Evolutionary conservation across 345 rosid species (phyloP).

Genomic region (Citrus cavaleriei): DNA sequence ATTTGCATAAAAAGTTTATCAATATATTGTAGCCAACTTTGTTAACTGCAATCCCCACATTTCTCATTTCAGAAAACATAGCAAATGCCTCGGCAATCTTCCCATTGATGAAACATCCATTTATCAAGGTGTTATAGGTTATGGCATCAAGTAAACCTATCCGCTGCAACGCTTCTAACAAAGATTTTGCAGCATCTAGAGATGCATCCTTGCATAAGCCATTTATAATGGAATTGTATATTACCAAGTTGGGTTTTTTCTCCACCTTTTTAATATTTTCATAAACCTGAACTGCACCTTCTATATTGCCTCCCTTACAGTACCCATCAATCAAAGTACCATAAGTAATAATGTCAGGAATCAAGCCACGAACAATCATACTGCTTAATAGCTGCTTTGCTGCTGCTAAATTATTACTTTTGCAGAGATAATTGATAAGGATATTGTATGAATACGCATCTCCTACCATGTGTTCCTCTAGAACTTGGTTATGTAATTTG

Average conservation of each 20-base stretch:
- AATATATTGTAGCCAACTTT: conserved; percentile 48
- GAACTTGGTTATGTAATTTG: conserved; percentile 39
- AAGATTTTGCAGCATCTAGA: conserved; percentile 22
- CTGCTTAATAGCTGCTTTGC: conserved; percentile 44
- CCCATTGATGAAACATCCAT: conserved; percentile 37
- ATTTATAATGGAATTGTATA: conserved; percentile 52
- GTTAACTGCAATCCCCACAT: conserved; percentile 25
- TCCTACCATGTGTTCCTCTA: conserved; percentile 34
- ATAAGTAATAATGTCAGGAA: conserved; percentile 49
- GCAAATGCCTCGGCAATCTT: conserved; percentile 35
- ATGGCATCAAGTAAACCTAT: conserved; percentile 30
- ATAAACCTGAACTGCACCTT: conserved; percentile 42
- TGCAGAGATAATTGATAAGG: conserved; percentile 48
- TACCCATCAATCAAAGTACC: conserved; percentile 62
- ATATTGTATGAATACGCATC: conserved; percentile 56
- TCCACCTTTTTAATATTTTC: conserved; percentile 39
- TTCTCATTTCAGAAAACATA: conserved; percentile 33
- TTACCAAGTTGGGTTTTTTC: conserved; percentile 35
- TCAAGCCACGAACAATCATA: conserved; percentile 54
- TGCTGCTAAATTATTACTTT: conserved; percentile 32
- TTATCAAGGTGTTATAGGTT: conserved; percentile 52
- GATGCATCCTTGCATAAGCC: conserved; percentile 52
- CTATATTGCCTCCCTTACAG: conserved; percentile 52
- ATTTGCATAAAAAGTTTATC: conserved; percentile 55
- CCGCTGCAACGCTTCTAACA: conserved; percentile 19